phyloP scores from a whole-genome alignment of 805 yeast species.

The Metschnikowia baotianmanensis region DNA sequence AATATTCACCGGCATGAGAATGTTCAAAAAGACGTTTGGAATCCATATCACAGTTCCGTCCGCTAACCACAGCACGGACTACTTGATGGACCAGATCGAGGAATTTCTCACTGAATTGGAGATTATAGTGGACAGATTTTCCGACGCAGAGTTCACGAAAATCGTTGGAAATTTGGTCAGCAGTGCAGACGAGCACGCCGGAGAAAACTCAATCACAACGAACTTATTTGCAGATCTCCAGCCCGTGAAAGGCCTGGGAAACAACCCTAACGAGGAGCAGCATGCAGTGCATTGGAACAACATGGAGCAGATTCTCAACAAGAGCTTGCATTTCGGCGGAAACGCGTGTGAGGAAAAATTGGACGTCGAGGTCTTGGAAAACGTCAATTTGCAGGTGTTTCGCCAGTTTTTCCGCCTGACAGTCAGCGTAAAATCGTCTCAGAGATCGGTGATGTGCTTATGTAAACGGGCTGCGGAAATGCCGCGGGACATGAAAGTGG shows the following conservation, averaged over 20 bases:
- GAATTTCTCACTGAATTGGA: conserved; percentile 46
- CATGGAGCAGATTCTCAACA: conserved; percentile 50
- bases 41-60: conserved; percentile 58
- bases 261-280: conserved; percentile 15
- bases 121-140: conserved; percentile 23
- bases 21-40: conserved; percentile 53
- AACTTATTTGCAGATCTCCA: conserved; percentile 23
- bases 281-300: conserved; percentile 40
- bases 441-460: conserved; percentile 34
- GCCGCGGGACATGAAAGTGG: background rate
- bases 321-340: conserved; percentile 40
- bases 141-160: conserved; percentile 30
- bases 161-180: background rate
- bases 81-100: conserved; percentile 46
- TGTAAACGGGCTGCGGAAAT: conserved; percentile 14
- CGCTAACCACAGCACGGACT: conserved; percentile 39
- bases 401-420: conserved; percentile 30
- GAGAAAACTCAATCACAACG: conserved; percentile 17
- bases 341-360: conserved; percentile 30
- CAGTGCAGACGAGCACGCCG: conserved; percentile 18
- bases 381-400: conserved; percentile 32
- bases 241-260: conserved; percentile 31
- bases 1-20: conserved; percentile 54
- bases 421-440: conserved; percentile 35
- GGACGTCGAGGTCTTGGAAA: conserved; percentile 30